Percentiles rank a stretch among this genome's conserved stretches.
Evolutionary conservation across 345 rosid genomes (phyloP).

Genomic region (Dipteronia sinensis): DNA sequence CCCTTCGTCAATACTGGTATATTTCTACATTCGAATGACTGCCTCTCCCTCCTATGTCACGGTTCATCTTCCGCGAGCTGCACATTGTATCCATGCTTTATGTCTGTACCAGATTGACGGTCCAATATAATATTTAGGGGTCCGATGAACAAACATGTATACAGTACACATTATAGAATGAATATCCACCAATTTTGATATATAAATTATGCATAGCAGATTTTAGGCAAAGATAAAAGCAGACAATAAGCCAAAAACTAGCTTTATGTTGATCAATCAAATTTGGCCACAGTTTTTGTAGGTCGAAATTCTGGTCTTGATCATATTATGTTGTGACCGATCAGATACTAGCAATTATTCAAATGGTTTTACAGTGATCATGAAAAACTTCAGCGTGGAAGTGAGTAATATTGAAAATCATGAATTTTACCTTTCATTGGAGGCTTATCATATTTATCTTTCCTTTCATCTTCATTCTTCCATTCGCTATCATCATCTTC

Average conservation of each 20-base stretch:
- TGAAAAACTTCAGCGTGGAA: not conserved
- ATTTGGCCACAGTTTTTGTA: not conserved
- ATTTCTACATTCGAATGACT: not conserved
- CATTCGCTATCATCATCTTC: slow-evolving; percentile 73
- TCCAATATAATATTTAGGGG: slow-evolving; percentile 13
- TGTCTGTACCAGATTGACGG: slow-evolving; percentile 45
- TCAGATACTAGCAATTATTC: not conserved
- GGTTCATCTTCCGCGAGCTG: slow-evolving; percentile 62
- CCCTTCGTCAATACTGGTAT: not conserved
- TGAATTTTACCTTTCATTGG: slow-evolving; percentile 50
- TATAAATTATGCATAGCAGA: not conserved
- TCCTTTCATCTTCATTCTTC: slow-evolving; percentile 56
- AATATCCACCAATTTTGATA: slow-evolving; percentile 7
- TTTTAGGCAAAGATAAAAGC: too few relatives aligned
- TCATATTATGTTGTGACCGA: not conserved
- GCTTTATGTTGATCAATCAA: too few relatives aligned
- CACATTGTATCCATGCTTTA: slow-evolving; percentile 55
- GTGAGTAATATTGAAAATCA: not conserved
- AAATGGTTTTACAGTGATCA: not conserved
- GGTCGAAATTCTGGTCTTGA: too few relatives aligned
- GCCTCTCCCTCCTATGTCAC: slow-evolving; percentile 27
- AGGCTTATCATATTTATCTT: slow-evolving; percentile 49
- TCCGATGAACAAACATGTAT: slow-evolving; percentile 19
- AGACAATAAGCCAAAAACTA: too few relatives aligned
- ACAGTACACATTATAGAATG: not conserved